Conservation (phyloP, 2,329 filamentous ascomycete genomes). For the Dryadomyces quercivorus region DNA sequence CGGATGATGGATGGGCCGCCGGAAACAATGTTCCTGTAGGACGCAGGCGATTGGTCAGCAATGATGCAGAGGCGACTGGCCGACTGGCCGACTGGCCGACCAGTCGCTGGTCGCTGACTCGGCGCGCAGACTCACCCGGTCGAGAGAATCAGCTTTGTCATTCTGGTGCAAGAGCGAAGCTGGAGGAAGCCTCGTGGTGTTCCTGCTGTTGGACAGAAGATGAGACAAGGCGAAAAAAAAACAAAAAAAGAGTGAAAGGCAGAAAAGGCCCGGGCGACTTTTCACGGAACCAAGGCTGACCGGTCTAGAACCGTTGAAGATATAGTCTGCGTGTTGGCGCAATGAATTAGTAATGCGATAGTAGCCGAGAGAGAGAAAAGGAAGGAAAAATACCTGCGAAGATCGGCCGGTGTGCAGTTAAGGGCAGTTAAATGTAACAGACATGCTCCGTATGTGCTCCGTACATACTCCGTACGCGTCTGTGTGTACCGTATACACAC, state of each 20-base stretch:
- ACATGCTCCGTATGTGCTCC: too few species aligned
- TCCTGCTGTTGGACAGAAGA: not conserved
- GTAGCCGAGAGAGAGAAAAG: not conserved
- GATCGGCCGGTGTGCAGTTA: not conserved
- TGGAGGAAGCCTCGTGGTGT: not conserved
- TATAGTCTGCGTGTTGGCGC: not conserved
- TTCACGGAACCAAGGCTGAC: too few species aligned
- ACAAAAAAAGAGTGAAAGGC: too few species aligned
- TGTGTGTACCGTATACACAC: too few species aligned
- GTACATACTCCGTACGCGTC: too few species aligned
- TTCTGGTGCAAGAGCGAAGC: conserved; percentile 15
- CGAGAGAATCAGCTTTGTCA: conserved; percentile 73
- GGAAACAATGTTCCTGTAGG: conserved; percentile 65
- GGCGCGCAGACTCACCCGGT: conserved; percentile 52
- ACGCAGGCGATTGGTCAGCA: not conserved
- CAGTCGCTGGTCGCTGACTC: too few species aligned
- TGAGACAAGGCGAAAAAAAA: too few species aligned
- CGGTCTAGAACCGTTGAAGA: not conserved
- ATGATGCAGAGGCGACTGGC: too few species aligned
- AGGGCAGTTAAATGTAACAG: too few species aligned
- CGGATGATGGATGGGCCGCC: conserved; percentile 74
- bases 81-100: too few species aligned
- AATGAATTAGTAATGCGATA: not conserved
- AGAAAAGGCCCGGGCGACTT: not conserved
- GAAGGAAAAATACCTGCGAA: too few species aligned